A percentile compares a stretch with the other conserved stretches of the same genome.
Conservation (phyloP, 305 asterid genomes). For the Withania somnifera region DNA sequence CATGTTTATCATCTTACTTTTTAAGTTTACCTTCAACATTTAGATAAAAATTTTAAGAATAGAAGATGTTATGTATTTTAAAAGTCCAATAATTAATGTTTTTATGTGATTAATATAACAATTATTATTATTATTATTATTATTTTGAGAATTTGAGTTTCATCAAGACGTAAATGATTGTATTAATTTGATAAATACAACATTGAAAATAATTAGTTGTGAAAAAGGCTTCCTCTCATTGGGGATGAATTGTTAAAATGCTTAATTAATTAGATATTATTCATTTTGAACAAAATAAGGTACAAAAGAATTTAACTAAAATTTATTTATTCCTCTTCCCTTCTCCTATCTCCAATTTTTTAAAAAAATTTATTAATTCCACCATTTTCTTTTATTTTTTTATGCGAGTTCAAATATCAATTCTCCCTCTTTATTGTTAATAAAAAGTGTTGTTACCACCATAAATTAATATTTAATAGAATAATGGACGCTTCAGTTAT, state of each 20-base stretch:
- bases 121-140: too few species aligned
- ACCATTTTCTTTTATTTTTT: background rate
- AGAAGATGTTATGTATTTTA: background rate
- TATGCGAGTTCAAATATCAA: background rate
- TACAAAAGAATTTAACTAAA: too few species aligned
- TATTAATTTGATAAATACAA: background rate
- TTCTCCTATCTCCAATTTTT: too few species aligned
- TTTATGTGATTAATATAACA: background rate
- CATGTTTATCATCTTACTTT: background rate
- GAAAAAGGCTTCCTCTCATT: background rate
- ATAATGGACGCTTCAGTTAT: background rate
- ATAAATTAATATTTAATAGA: background rate
- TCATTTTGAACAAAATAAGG: background rate
- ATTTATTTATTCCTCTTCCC: background rate
- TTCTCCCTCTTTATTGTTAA: background rate
- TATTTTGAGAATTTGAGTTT: background rate
- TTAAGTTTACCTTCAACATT: background rate
- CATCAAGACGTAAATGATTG: background rate
- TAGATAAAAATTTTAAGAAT: background rate
- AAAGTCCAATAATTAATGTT: background rate
- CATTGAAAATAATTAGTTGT: background rate
- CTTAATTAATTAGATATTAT: background rate
- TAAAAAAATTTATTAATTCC: background rate
- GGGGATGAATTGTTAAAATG: background rate
- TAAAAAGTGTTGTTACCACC: background rate